phyloP scores from a whole-genome alignment of 129 eudicot species.

The Saussurea involucrata region DNA sequence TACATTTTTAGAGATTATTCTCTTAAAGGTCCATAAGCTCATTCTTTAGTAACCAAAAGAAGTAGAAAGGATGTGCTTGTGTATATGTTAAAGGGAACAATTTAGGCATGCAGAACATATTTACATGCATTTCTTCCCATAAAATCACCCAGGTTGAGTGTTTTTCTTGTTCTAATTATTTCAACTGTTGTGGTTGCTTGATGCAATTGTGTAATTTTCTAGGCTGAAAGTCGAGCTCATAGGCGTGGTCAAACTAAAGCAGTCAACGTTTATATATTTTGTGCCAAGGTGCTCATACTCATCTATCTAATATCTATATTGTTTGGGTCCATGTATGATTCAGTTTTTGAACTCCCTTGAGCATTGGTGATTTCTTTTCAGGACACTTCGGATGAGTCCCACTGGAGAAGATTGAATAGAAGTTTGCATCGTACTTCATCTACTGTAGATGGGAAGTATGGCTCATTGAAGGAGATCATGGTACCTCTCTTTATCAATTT shows the following conservation, averaged over 20 bases:
- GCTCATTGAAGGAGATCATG: slow-evolving; percentile 60
- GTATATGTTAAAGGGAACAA: neutral
- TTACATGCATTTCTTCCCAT: neutral
- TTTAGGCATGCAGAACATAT: no score
- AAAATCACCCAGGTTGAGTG: slow-evolving; percentile 6
- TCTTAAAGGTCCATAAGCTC: no score
- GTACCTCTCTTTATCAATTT: slow-evolving; percentile 30
- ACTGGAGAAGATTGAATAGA: slow-evolving; percentile 69
- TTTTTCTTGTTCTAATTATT: slow-evolving; percentile 4
- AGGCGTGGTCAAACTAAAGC: slow-evolving; percentile 89
- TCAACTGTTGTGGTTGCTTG: slow-evolving; percentile 4
- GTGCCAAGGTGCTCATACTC: slow-evolving; percentile 67
- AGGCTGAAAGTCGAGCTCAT: slow-evolving; percentile 99
- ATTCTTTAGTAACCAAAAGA: no score
- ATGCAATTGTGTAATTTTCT: slow-evolving; percentile 22
- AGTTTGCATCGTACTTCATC: slow-evolving; percentile 84
- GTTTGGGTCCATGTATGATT: slow-evolving; percentile 8
- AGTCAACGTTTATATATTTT: slow-evolving; percentile 82
- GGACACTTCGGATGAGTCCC: slow-evolving; percentile 80
- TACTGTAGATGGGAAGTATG: slow-evolving; percentile 82
- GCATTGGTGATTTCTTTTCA: slow-evolving; percentile 28
- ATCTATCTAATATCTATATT: neutral
- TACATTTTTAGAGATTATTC: neutral
- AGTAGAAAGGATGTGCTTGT: no score
- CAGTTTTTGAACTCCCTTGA: neutral